phyloP scores from a whole-genome alignment of 1,284 basidiomycete genomes.

The Afroboletus lepidellus region DNA sequence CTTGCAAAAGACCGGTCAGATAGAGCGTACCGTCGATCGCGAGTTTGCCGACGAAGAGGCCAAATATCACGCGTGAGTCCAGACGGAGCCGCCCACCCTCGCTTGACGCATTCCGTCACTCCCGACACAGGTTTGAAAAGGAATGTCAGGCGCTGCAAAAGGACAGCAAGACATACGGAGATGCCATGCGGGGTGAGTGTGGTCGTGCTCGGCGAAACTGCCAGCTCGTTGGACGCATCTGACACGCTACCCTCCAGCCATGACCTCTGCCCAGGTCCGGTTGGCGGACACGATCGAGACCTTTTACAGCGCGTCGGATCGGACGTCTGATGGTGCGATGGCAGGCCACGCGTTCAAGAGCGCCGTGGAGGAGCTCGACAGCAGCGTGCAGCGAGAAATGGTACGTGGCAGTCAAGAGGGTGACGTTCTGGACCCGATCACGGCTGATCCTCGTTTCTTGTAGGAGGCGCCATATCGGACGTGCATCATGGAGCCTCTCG shows the following conservation, averaged over 20 bases:
- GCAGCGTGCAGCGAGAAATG: conserved; percentile 81
- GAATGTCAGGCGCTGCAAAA: conserved; percentile 91
- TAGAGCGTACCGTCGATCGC: conserved; percentile 92
- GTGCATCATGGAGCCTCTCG: conserved; percentile 92
- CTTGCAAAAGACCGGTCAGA: conserved; percentile 96
- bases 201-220: neutral
- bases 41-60: conserved; percentile 93
- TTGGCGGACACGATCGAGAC: conserved; percentile 93
- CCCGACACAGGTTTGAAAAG: conserved; percentile 78
- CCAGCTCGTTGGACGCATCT: neutral
- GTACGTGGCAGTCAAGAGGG: conserved; percentile 39
- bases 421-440: conserved; percentile 7
- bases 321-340: conserved; percentile 90
- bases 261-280: conserved; percentile 90
- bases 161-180: conserved; percentile 93
- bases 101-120: neutral
- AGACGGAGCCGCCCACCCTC: neutral
- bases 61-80: conserved; percentile 82
- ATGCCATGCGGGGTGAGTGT: conserved; percentile 83
- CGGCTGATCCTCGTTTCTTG: neutral
- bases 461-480: conserved; percentile 94
- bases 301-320: conserved; percentile 89
- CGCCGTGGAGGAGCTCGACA: conserved; percentile 92
- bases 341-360: conserved; percentile 95
- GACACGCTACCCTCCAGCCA: conserved; percentile 44